A percentile compares a stretch with the other conserved stretches of the same genome.
These are phyloP conservation scores for Saksenaea oblongispora DNA, from an alignment of 371 early-diverging fungal genomes.

Conservation along the genomic window DNA sequence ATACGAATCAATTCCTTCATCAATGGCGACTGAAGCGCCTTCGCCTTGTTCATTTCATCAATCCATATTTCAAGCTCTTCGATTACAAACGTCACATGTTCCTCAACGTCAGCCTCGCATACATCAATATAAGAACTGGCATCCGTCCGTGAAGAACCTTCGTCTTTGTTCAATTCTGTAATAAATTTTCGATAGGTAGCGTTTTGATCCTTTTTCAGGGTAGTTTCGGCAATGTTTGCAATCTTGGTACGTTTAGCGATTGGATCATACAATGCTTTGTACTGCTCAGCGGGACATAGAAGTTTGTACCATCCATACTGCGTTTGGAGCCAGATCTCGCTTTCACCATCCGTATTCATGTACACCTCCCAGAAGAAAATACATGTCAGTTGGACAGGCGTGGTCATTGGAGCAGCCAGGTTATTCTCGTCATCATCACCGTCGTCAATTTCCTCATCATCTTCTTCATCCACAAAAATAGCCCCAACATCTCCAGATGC, in stretches of 20 bases:
- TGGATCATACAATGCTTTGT: slow-evolving; percentile 27
- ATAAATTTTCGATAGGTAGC: slow-evolving; percentile 28
- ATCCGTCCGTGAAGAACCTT: not conserved
- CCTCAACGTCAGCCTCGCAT: slow-evolving; percentile 26
- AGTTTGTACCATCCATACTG: slow-evolving; percentile 54
- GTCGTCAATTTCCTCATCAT: slow-evolving; percentile 26
- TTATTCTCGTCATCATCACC: slow-evolving; percentile 31
- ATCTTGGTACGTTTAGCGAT: slow-evolving; percentile 39
- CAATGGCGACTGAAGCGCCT: slow-evolving; percentile 22
- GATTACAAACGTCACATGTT: slow-evolving; percentile 24
- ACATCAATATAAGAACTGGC: slow-evolving; percentile 10
- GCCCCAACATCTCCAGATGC: slow-evolving; percentile 43
- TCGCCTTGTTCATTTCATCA: slow-evolving; percentile 18
- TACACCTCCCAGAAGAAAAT: slow-evolving; percentile 47
- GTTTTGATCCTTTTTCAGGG: slow-evolving; percentile 12
- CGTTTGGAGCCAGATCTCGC: slow-evolving; percentile 53
- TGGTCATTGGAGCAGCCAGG: slow-evolving; percentile 3
- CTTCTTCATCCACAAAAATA: slow-evolving; percentile 23
- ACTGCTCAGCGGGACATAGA: slow-evolving; percentile 31
- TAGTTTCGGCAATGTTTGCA: slow-evolving; percentile 38
- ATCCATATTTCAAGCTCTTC: slow-evolving; percentile 29
- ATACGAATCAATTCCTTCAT: slow-evolving; percentile 17
- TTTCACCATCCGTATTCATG: slow-evolving; percentile 27
- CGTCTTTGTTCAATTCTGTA: slow-evolving; percentile 14
- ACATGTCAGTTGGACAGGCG: slow-evolving; percentile 34